Conservation (phyloP, 2,329 filamentous ascomycete genomes). For the Gliomastix tumulicola region DNA sequence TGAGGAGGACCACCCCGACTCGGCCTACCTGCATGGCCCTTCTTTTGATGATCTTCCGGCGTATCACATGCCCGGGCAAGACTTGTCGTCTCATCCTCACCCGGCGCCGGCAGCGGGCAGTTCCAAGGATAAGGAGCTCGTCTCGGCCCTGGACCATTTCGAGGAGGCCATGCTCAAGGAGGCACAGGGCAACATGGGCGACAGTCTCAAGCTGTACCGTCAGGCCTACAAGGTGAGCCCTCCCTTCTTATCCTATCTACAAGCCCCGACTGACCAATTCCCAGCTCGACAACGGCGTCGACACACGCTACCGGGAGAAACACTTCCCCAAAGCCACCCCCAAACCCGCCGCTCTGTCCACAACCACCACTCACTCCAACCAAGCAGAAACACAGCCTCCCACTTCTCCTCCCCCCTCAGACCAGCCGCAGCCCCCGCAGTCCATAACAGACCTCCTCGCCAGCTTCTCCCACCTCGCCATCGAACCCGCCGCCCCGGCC, state of each 20-base stretch:
- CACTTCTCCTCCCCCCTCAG: background rate
- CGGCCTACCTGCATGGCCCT: slow-evolving; percentile 22
- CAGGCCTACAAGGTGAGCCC: slow-evolving; percentile 73
- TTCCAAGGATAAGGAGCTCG: slow-evolving; percentile 38
- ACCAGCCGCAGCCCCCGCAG: slow-evolving; percentile 26
- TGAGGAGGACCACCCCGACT: slow-evolving; percentile 24
- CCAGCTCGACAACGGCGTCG: slow-evolving; percentile 77
- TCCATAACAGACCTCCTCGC: slow-evolving; percentile 59
- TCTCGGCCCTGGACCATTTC: slow-evolving; percentile 84
- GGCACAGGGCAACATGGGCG: slow-evolving; percentile 74
- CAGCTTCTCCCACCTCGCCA: slow-evolving; percentile 64
- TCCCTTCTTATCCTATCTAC: slow-evolving; percentile 1
- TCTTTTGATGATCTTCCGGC: slow-evolving; percentile 24
- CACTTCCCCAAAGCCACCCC: slow-evolving; percentile 66
- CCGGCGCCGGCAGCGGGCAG: slow-evolving; percentile 2
- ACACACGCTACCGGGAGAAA: slow-evolving; percentile 83
- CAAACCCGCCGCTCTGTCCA: slow-evolving; percentile 26
- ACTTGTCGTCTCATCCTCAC: too few species aligned
- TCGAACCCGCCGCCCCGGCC: slow-evolving; percentile 58
- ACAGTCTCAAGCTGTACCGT: slow-evolving; percentile 82
- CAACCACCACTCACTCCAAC: slow-evolving; percentile 1
- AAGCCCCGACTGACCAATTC: slow-evolving; percentile 8
- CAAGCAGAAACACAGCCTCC: background rate
- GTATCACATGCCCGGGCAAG: too few species aligned
- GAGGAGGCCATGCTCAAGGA: slow-evolving; percentile 89